phyloP scores from a whole-genome alignment of 1,284 basidiomycete genomes.

The Bondarzewia mesenterica region DNA sequence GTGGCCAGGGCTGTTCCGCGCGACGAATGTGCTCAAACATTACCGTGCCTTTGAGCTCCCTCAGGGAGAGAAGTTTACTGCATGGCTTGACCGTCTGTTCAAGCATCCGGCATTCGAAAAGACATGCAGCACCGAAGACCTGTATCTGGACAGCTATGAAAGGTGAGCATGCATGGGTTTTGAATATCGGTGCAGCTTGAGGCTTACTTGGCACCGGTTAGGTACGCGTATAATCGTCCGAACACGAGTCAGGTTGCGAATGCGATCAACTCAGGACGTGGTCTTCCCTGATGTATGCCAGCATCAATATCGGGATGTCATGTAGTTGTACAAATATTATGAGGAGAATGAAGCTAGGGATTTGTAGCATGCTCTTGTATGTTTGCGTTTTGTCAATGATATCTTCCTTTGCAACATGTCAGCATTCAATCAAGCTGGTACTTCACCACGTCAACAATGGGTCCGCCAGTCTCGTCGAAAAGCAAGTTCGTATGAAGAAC shows the following conservation, averaged over 20 bases:
- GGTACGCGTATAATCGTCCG: slow-evolving; percentile 66
- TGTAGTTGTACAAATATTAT: no score
- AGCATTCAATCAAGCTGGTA: no score
- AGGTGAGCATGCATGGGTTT: slow-evolving; percentile 28
- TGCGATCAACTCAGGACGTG: slow-evolving; percentile 57
- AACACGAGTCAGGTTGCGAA: slow-evolving; percentile 68
- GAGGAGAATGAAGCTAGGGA: no score
- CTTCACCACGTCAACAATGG: no score
- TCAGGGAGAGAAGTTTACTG: slow-evolving; percentile 36
- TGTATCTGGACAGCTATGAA: slow-evolving; percentile 76
- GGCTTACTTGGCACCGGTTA: slow-evolving; percentile 17
- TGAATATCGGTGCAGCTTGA: background rate
- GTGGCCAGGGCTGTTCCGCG: slow-evolving; percentile 53
- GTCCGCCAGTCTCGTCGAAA: no score
- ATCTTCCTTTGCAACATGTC: no score
- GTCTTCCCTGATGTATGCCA: slow-evolving; percentile 58
- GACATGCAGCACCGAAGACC: slow-evolving; percentile 63
- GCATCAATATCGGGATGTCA: no score
- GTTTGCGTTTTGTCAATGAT: no score
- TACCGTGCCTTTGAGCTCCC: slow-evolving; percentile 62
- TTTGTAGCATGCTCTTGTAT: no score
- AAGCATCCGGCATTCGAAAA: slow-evolving; percentile 55
- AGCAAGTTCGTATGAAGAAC: no score
- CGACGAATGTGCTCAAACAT: slow-evolving; percentile 57
- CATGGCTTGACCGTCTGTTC: slow-evolving; percentile 49